Evolutionary conservation across 305 asterid species (phyloP).

Genomic region (Petunia hybrid): DNA sequence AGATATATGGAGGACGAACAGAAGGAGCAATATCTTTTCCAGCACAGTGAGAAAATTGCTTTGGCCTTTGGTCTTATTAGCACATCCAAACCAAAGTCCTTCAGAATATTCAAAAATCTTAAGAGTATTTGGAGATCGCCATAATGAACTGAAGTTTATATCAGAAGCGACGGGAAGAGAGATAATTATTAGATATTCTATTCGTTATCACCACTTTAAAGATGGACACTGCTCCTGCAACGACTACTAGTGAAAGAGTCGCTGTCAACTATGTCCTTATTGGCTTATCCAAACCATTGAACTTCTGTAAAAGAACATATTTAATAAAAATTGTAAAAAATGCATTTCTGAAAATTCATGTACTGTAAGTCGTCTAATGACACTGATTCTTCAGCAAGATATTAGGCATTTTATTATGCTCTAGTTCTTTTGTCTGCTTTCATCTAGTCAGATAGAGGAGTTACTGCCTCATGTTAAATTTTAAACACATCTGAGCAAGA

Average conservation of each 20-base stretch:
- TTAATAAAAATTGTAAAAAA: too few relatives aligned
- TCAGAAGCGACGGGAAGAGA: slow-evolving; percentile 75
- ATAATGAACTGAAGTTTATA: slow-evolving; percentile 67
- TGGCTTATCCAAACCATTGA: background rate
- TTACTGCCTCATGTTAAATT: background rate
- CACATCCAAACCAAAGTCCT: slow-evolving; percentile 57
- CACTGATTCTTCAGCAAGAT: background rate
- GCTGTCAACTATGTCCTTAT: background rate
- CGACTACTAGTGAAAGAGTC: slow-evolving; percentile 70
- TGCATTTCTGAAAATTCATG: background rate
- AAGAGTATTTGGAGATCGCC: slow-evolving; percentile 91
- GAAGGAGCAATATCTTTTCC: slow-evolving; percentile 75
- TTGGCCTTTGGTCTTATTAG: slow-evolving; percentile 85
- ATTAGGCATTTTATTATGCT: background rate
- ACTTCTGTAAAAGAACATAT: background rate
- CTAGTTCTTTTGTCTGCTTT: background rate
- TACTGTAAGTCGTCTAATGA: background rate
- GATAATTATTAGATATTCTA: slow-evolving; percentile 85
- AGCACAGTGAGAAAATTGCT: slow-evolving; percentile 90
- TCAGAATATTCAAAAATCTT: slow-evolving; percentile 82
- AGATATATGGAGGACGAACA: slow-evolving; percentile 38
- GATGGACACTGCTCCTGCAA: slow-evolving; percentile 84
- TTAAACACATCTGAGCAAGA: background rate
- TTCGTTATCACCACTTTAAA: slow-evolving; percentile 82
- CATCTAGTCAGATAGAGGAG: background rate